Evolutionary conservation across 2,329 filamentous ascomycete genomes (phyloP).

Genomic region (Colletotrichum spinosum): DNA sequence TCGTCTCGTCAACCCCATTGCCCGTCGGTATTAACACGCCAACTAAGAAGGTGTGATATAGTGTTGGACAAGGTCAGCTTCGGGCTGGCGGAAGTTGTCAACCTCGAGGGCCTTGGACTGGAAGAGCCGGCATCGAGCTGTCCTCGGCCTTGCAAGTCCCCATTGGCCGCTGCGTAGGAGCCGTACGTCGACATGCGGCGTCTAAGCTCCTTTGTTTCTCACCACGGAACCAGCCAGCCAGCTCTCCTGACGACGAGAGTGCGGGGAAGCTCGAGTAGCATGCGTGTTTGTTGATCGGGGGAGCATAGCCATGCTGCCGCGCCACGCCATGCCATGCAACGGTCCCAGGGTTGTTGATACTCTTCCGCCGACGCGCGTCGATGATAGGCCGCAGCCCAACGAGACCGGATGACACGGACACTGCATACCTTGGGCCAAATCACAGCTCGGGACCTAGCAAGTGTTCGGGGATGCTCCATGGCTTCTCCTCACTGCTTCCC

Average conservation of each 20-base stretch:
- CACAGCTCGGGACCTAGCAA: slow-evolving; percentile 11
- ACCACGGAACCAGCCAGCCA: not conserved
- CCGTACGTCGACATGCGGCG: slow-evolving; percentile 17
- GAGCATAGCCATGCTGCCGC: slow-evolving; percentile 31
- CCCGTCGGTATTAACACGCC: too few relatives aligned
- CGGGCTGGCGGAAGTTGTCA: slow-evolving; percentile 27
- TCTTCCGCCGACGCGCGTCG: slow-evolving; percentile 30
- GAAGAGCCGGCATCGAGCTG: slow-evolving; percentile 24
- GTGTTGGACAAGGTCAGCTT: slow-evolving; percentile 1
- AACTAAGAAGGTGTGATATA: not conserved
- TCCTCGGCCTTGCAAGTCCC: not conserved
- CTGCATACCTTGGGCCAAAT: slow-evolving; percentile 29
- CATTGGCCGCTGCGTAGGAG: slow-evolving; percentile 7
- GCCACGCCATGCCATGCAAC: slow-evolving; percentile 4
- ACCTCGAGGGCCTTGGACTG: not conserved
- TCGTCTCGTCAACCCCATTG: too few relatives aligned
- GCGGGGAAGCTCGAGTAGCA: slow-evolving; percentile 34
- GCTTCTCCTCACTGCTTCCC: slow-evolving; percentile 19
- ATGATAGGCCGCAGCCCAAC: slow-evolving; percentile 29
- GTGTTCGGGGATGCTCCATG: slow-evolving; percentile 26
- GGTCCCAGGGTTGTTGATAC: slow-evolving; percentile 10
- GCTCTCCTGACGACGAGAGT: not conserved
- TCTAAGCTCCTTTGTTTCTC: slow-evolving; percentile 13
- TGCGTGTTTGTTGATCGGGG: slow-evolving; percentile 22
- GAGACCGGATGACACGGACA: slow-evolving; percentile 33